Base-by-base conservation (phyloP, 1,284 basidiomycete species). In the Sanghuangporus sanghuang region DNA sequence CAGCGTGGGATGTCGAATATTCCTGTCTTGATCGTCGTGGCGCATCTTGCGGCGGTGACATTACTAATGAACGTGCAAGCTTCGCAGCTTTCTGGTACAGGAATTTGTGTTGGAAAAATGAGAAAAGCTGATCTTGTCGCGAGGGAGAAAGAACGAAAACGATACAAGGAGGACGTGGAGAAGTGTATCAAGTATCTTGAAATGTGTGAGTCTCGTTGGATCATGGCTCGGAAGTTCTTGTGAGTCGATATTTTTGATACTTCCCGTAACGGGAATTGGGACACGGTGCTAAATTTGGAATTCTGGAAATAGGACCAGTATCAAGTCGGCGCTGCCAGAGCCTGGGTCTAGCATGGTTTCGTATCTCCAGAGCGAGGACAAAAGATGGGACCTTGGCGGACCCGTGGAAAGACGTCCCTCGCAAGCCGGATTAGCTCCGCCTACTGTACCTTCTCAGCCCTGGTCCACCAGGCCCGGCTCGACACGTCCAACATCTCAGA, bases 211-310 rank as follows among this genome's bases (percentile, higher is more conserved):
- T 46, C 46, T 9, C 55, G 61, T 2, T 65, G 64, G 64, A 62
- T 65, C 27, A 65, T 65, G 64, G 64, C 64, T 11, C 54, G 64
- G 32, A 62, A 55, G 23, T 62, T 65, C 39, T 39, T 65, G 64
- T 65, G 59, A 49, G 64, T 59, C 32, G 12, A 38, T 7, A 50
- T 50, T 38, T 63, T 49, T 52, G n/a, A 18, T 12, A 36, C 16
- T 54, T 38, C 16, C 9, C 14, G 12, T 3, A 36, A 27, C 2
- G 50, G n/a, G 32, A 16, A 27, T n/a, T 18, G 4, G 11, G 14
- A n/a, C 9, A 27, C 6, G 44, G 16, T 32, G 32, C 44, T 46
- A 38, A 32, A 32, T 27, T 40, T 8, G 12, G n/a, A 7, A 3
- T 56, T 56, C 36, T 39, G 44, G 14, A 18, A 21, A 59, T 36